A percentile compares a stretch with the other conserved stretches of the same genome.
Conservation (phyloP, 108 stramenopile species). For the Bacterosira constricta region DNA sequence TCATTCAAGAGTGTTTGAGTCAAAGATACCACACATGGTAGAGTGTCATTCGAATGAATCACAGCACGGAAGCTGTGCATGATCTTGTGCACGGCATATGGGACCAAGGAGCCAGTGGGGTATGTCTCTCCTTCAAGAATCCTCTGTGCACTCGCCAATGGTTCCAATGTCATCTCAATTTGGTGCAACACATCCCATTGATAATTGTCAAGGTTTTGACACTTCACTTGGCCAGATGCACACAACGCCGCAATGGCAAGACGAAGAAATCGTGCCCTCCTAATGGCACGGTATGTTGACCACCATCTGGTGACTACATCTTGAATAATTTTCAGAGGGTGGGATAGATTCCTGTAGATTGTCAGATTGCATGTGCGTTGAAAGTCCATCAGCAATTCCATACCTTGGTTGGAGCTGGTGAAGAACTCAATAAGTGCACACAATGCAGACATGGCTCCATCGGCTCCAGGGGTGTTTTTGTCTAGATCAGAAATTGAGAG, state of each 20-base stretch:
- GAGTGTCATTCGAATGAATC: too few relatives aligned
- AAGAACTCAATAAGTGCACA: background rate
- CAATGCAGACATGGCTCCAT: background rate
- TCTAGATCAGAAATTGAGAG: background rate
- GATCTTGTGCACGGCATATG: background rate
- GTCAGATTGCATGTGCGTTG: background rate
- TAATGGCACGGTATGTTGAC: background rate
- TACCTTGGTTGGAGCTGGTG: background rate
- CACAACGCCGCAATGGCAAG: background rate
- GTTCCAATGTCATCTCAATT: background rate
- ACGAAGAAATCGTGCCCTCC: background rate
- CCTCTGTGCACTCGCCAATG: background rate
- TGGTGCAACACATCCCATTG: background rate
- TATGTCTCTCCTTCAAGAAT: constrained; percentile 1
- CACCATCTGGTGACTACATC: constrained; percentile 1
- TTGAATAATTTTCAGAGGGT: background rate
- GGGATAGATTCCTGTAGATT: background rate
- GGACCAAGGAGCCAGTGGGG: constrained; percentile 1
- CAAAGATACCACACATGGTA: too few relatives aligned
- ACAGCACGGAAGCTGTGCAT: too few relatives aligned
- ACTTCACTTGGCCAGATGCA: background rate
- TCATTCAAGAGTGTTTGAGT: background rate
- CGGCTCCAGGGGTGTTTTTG: background rate
- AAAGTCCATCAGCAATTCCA: background rate
- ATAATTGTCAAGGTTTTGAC: background rate